Evolutionary conservation across 768 basidiomycete genomes (phyloP), one percentile per base, ranked within the genome.

Genomic region (Pulveroboletus ravenelii): DNA sequence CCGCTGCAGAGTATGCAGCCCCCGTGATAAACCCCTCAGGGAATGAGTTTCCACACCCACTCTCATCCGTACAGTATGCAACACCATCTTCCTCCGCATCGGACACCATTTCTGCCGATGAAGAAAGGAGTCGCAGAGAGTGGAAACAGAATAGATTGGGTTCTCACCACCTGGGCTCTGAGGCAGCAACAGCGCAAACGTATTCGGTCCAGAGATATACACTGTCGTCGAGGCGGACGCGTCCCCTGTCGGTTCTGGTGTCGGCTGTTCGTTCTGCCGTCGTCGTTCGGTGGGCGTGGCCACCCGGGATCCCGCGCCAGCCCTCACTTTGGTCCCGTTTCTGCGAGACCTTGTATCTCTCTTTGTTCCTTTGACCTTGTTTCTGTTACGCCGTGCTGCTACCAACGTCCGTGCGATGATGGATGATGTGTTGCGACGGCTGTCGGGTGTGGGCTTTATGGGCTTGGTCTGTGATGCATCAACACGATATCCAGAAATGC

Each of bases 211-310:
- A 5, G 31, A 52, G 46, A 68, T 67, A 51, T 71, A 70, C 25
- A 75, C 68, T 1, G 72, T 76, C 6, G 70, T 74, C 23, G 58
- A 52, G 6, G 54, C 7, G 0, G 68, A 69, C 2, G 69, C 48
- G 0, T 54, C 48, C 2, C 71, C 73, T 1, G 74, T 75, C 3
- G 74, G 73, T 40, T 66, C 62, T 3, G 74, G 74, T 2, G 74
- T 75, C 0, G 74, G 75, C 17, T 58, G 52, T 6, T 51, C 56
- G 31, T 66, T 52, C 31, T 50, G 65, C 20, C 63, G 60, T n/a
- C 56, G 62, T 38, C 13, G 34, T 23, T 40, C 51, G 20, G 60
- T 62, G 0, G 58, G 55, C 4, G 60, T 53, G 36, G 53, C 47
- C n/a, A 18, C 35, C 53, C 41, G 53, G 20, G 50, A 31, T 8